A percentile compares a stretch with the other conserved stretches of the same genome.
Conservation (phyloP, 1,284 basidiomycete species). For the Ustilago shanxiensis region DNA sequence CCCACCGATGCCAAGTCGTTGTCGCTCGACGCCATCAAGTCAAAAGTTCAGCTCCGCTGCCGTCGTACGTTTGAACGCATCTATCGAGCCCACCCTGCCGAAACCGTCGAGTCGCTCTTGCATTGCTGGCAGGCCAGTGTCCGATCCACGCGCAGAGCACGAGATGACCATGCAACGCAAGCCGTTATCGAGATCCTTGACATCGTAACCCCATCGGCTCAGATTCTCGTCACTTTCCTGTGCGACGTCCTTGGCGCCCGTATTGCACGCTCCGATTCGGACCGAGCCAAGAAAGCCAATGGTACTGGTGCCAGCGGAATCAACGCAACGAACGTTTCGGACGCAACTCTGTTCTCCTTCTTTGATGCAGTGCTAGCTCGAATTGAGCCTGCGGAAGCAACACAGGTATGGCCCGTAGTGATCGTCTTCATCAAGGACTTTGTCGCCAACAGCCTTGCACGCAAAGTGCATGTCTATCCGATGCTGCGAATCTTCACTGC, state of each 20-base stretch:
- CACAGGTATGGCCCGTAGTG: slow-evolving; percentile 85
- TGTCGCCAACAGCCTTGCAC: slow-evolving; percentile 70
- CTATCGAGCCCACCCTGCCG: slow-evolving; percentile 82
- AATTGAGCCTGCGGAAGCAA: slow-evolving; percentile 86
- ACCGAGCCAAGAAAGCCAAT: slow-evolving; percentile 22
- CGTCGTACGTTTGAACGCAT: slow-evolving; percentile 78
- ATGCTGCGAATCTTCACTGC: slow-evolving; percentile 84
- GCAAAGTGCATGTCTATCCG: slow-evolving; percentile 77
- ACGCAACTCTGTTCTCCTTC: slow-evolving; percentile 78
- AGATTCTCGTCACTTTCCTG: slow-evolving; percentile 88
- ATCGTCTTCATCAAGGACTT: slow-evolving; percentile 85
- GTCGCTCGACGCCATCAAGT: slow-evolving; percentile 40
- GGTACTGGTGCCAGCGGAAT: not conserved
- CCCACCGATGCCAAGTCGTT: slow-evolving; percentile 40
- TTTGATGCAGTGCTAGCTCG: slow-evolving; percentile 87
- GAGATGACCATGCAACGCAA: slow-evolving; percentile 2
- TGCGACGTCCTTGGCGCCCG: slow-evolving; percentile 75
- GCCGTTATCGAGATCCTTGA: slow-evolving; percentile 84
- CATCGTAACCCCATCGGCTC: slow-evolving; percentile 84
- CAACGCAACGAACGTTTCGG: slow-evolving; percentile 16
- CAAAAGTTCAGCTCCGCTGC: slow-evolving; percentile 38
- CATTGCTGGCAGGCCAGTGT: slow-evolving; percentile 77
- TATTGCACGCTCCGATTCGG: slow-evolving; percentile 73
- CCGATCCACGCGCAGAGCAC: slow-evolving; percentile 7
- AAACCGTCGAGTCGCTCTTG: slow-evolving; percentile 84